Evolutionary conservation across 208 protist species (phyloP).

Genomic region (Leishmania amazonensis): DNA sequence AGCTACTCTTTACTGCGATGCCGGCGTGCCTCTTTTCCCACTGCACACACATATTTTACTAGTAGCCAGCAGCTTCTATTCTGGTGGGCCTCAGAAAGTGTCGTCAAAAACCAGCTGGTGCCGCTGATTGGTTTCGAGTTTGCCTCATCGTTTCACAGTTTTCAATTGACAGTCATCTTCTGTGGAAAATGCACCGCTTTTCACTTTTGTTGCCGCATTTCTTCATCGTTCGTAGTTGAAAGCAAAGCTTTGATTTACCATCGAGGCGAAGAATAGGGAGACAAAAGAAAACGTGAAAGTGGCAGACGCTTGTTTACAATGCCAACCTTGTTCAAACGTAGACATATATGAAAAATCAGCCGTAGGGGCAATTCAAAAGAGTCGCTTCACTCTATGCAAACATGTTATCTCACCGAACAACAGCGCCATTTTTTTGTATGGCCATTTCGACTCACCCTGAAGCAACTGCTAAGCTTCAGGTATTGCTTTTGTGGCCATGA

Average conservation of each 20-base stretch:
- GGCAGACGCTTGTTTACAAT: neutral
- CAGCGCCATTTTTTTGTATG: neutral
- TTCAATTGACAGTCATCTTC: neutral
- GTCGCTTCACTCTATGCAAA: neutral
- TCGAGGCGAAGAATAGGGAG: neutral
- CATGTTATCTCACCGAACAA: neutral
- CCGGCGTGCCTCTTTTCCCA: neutral
- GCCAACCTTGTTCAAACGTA: neutral
- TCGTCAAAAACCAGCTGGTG: neutral
- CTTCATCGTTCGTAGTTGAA: neutral
- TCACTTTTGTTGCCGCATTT: neutral
- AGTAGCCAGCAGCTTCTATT: neutral
- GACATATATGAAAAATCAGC: neutral
- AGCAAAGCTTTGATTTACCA: neutral
- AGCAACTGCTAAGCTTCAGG: neutral
- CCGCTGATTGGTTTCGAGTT: neutral
- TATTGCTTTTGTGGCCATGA: neutral
- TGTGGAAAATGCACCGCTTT: neutral
- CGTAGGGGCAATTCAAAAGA: neutral
- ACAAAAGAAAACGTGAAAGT: neutral
- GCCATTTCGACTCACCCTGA: neutral
- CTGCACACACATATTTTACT: neutral
- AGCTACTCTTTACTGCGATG: neutral
- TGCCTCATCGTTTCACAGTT: neutral
- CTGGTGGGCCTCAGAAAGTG: neutral